Evolutionary conservation across 805 yeast species (phyloP).

Genomic region (Lipomyces mesembrius): DNA sequence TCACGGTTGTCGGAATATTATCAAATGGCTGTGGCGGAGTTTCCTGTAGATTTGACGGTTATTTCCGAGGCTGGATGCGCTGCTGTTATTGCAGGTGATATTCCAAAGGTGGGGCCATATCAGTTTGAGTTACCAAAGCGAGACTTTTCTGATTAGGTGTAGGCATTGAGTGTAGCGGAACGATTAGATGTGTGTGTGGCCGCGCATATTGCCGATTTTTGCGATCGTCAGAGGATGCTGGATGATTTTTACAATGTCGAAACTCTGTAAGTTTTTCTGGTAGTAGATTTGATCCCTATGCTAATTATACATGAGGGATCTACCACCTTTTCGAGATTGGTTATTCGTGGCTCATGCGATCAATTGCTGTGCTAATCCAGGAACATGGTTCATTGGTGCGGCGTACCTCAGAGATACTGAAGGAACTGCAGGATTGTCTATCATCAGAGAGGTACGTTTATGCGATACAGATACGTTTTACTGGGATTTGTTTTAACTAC

Average conservation of each 20-base stretch:
- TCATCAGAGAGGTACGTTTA: conserved; percentile 32
- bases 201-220: conserved; percentile 42
- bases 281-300: background rate
- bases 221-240: conserved; percentile 41
- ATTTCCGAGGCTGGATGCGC: conserved; percentile 43
- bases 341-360: conserved; percentile 40
- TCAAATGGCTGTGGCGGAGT: conserved; percentile 30
- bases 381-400: conserved; percentile 40
- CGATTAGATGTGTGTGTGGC: conserved; percentile 42
- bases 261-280: conserved; percentile 14
- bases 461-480: background rate
- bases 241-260: conserved; percentile 39
- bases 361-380: conserved; percentile 36
- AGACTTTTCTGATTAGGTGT: background rate
- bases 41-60: conserved; percentile 41
- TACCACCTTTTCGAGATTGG: conserved; percentile 39
- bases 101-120: conserved; percentile 37
- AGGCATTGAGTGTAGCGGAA: conserved; percentile 35
- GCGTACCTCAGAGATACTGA: conserved; percentile 39
- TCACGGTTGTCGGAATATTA: conserved; percentile 42
- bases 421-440: conserved; percentile 30
- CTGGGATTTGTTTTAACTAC: background rate
- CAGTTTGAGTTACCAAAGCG: background rate
- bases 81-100: conserved; percentile 41
- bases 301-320: conserved; percentile 5